Conservation (phyloP, 208 protist genomes). For the Novymonas esmeraldas region DNA sequence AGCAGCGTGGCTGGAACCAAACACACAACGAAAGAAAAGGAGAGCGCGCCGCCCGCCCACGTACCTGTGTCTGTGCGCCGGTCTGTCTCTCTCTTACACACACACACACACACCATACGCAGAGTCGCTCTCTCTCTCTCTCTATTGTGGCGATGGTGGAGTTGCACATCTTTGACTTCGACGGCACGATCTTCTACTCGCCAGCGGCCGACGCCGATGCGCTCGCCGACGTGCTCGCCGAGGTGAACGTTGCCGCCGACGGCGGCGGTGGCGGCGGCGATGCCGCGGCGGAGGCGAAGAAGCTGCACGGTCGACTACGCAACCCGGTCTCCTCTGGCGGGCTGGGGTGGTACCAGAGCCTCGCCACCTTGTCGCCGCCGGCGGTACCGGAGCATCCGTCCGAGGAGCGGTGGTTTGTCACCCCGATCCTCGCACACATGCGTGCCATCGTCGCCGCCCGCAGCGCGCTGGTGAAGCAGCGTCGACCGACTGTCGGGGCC, state of each 20-base stretch:
- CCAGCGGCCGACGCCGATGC: constrained; percentile 35
- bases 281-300: constrained; percentile 12
- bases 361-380: constrained; percentile 66
- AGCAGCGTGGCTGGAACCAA: too few relatives aligned
- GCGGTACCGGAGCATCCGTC: constrained; percentile 53
- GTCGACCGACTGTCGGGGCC: neutral
- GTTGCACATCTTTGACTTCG: constrained; percentile 88
- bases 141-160: constrained; percentile 36
- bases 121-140: neutral
- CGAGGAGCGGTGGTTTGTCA: constrained; percentile 31
- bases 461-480: constrained; percentile 2
- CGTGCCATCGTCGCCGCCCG: constrained; percentile 26
- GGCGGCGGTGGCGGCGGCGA: neutral
- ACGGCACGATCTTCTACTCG: constrained; percentile 84
- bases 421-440: constrained; percentile 32
- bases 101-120: neutral
- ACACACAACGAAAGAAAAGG: too few relatives aligned
- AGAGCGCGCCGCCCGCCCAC: too few relatives aligned
- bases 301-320: constrained; percentile 41
- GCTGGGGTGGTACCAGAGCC: constrained; percentile 83
- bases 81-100: neutral
- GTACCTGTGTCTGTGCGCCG: neutral
- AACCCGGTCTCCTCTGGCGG: constrained; percentile 46
- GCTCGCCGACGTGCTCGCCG: constrained; percentile 36
- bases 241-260: constrained; percentile 22